Percentiles rank a stretch among this genome's conserved stretches.
Conservation (phyloP, 2,329 filamentous ascomycete genomes). For the Venturia effusa region DNA sequence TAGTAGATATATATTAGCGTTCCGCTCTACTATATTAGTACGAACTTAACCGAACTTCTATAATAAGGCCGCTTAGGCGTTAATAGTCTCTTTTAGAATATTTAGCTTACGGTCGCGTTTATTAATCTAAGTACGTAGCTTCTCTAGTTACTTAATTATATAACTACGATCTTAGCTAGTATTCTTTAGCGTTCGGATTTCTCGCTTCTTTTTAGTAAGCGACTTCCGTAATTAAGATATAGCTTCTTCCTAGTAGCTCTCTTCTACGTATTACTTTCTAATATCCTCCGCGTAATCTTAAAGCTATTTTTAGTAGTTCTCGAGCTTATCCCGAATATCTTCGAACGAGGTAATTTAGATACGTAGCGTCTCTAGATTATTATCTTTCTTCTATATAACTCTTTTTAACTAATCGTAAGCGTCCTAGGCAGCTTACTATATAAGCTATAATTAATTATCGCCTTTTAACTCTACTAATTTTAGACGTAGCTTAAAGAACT, state of each 20-base stretch:
- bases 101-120: conserved; percentile 24
- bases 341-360: conserved; percentile 25
- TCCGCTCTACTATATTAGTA: conserved; percentile 6
- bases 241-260: conserved; percentile 21
- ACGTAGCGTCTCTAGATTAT: conserved; percentile 27
- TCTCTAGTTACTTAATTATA: conserved; percentile 23
- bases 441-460: conserved; percentile 29
- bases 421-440: conserved; percentile 28
- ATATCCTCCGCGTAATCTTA: conserved; percentile 25
- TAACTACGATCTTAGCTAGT: conserved; percentile 7
- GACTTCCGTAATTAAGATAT: conserved; percentile 21
- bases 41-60: conserved; percentile 14
- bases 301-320: conserved; percentile 23
- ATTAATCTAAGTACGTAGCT: conserved; percentile 20
- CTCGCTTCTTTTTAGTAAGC: conserved; percentile 22
- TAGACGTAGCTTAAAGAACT: conserved; percentile 29
- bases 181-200: conserved; percentile 23
- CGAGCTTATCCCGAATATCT: conserved; percentile 25
- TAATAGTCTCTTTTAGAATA: conserved; percentile 22
- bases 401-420: conserved; percentile 27
- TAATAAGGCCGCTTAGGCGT: conserved; percentile 20
- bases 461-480: conserved; percentile 29
- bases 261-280: conserved; percentile 21
- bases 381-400: conserved; percentile 26
- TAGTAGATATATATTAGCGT: not conserved